Evolutionary conservation across 169 alveolate species (phyloP), one percentile per base, ranked within the genome.

Genomic region (Eimeria falciformis): DNA sequence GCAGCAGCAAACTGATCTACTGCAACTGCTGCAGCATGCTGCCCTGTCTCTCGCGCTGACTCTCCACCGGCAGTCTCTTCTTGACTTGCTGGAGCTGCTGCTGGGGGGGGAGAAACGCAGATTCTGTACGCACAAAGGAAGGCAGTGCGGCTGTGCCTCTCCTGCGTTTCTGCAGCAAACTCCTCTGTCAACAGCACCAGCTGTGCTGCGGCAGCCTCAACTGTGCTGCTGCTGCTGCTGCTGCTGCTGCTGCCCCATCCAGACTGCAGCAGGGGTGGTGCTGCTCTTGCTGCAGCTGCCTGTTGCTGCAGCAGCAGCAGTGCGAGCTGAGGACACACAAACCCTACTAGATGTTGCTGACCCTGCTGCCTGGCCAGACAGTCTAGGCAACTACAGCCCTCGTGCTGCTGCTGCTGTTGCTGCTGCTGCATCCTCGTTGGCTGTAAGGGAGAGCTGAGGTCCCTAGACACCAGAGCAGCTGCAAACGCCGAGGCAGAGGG

Each of bases 261-360:
- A 18, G 37, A 12, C 75, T 65, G 75, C 75, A 65, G 75, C 40
- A 65, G 33, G 0, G 75, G 7, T 25, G 75, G 75, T 65, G 29
- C 75, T 65, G n/a, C n/a, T n/a, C n/a, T 14, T 50, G 62, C 17
- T 69, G 81, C 73, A 12, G 73, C 73, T 62, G 73, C 73, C 40
- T 69, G 81, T 25, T 69, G 81, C 81, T 69, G 81, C 81, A 69
- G 81, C 50, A 69, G 53, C 46, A 69, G 81, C 55, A 69, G 81
- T 23, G 81, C 81, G 23, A 29, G 81, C 27, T 37, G 53, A 1
- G 81, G 81, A 9, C 5, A 27, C 0, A 69, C 81, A 5, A 69
- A 69, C 23, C 81, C 81, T 18, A 69, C 81, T 9, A 69, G 81
- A 29, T 29, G 81, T 11, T 50, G 12, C 40, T 69, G 81, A n/a